These are phyloP conservation scores for Postia placenta DNA, from an alignment of 768 basidiomycete genomes.

Conservation along the genomic window DNA sequence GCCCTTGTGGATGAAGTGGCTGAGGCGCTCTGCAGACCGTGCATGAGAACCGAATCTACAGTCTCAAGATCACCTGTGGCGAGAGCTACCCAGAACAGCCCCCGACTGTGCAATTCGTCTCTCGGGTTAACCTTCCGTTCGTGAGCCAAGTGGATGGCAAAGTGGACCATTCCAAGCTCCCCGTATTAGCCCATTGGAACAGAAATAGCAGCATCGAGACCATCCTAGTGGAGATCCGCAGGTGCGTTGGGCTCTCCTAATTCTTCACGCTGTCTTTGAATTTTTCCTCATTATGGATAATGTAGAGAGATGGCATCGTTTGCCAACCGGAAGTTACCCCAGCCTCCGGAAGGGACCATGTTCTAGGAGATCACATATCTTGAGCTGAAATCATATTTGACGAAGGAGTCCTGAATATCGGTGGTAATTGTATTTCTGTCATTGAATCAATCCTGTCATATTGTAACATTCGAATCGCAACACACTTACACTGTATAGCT, in stretches of 20 bases:
- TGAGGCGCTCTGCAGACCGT: slow-evolving; percentile 57
- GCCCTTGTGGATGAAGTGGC: slow-evolving; percentile 10
- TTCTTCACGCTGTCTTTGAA: not conserved
- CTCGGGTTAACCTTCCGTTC: slow-evolving; percentile 90
- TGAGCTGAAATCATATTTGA: not conserved
- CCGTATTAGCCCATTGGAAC: slow-evolving; percentile 71
- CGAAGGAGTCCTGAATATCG: not conserved
- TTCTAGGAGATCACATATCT: slow-evolving; percentile 35
- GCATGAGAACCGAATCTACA: slow-evolving; percentile 98
- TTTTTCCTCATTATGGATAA: not conserved
- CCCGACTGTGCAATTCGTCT: slow-evolving; percentile 80
- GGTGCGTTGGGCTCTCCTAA: slow-evolving; percentile 42
- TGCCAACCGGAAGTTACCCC: slow-evolving; percentile 88
- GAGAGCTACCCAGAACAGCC: slow-evolving; percentile 68
- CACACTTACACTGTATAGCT: not conserved
- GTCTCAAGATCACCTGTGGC: slow-evolving; percentile 84
- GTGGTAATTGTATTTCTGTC: slow-evolving; percentile 15
- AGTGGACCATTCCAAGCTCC: slow-evolving; percentile 69
- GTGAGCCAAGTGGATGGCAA: slow-evolving; percentile 70
- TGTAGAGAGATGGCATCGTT: slow-evolving; percentile 90
- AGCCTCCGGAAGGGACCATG: slow-evolving; percentile 83
- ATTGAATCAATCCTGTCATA: slow-evolving; percentile 7
- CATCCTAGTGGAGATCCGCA: slow-evolving; percentile 87
- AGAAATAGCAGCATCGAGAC: slow-evolving; percentile 78
- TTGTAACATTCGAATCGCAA: not conserved